phyloP scores from a whole-genome alignment of 2,329 filamentous ascomycete species.

The Aspergillus luchuensis region DNA sequence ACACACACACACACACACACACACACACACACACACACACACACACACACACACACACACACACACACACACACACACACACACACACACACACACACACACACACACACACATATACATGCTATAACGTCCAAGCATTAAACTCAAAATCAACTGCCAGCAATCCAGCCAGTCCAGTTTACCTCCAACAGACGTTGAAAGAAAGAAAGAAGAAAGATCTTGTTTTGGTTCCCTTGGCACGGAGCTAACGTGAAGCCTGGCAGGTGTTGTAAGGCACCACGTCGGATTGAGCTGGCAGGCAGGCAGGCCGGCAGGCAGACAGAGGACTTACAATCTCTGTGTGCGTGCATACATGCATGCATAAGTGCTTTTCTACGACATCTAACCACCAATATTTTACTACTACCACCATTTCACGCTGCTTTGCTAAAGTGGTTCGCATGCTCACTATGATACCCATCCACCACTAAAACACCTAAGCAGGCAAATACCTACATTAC shows the following conservation, averaged over 20 bases:
- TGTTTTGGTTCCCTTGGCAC: not conserved
- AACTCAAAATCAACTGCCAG: no score
- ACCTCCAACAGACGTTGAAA: not conserved
- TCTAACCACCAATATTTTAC: no score
- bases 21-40: no score
- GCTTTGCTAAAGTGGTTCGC: not conserved
- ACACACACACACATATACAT: no score
- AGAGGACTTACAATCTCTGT: no score
- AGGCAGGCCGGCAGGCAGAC: no score
- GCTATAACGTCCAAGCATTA: no score
- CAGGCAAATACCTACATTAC: not conserved
- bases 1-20: not conserved
- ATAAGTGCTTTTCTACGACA: no score
- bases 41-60: not conserved
- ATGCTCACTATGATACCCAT: not conserved
- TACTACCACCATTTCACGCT: not conserved
- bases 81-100: not conserved
- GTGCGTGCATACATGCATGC: no score
- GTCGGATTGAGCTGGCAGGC: conserved; percentile 11
- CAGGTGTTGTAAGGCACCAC: conserved; percentile 22
- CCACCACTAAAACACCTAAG: not conserved
- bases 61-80: not conserved
- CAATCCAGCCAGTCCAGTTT: no score
- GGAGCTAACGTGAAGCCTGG: not conserved
- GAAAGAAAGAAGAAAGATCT: not conserved